phyloP scores from a whole-genome alignment of 2,329 filamentous ascomycete species.

The Verticillium klebahnii region DNA sequence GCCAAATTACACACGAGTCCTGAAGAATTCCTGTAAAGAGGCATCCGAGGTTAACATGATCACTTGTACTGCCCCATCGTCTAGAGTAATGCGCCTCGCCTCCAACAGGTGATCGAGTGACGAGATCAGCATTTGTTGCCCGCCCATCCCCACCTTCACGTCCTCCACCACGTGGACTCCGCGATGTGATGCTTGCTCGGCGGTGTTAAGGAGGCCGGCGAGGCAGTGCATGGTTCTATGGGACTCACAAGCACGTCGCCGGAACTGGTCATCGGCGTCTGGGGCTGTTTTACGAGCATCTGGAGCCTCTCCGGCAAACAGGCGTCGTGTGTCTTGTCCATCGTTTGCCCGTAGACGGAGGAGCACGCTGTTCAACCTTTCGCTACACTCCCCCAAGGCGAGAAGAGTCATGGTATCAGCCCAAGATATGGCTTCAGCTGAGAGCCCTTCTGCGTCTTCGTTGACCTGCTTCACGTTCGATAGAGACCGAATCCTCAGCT shows the following conservation, averaged over 20 bases:
- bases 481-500: not conserved
- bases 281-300: not conserved
- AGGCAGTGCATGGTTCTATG: not conserved
- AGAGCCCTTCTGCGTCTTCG: not conserved
- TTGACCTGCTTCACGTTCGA: not conserved
- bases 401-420: not conserved
- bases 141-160: not conserved
- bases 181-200: not conserved
- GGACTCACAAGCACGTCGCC: not conserved
- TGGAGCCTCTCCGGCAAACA: not conserved
- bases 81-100: not conserved
- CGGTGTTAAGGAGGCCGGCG: not conserved
- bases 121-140: not conserved
- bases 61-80: not conserved
- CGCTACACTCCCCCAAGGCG: not conserved
- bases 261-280: not conserved
- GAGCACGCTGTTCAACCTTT: not conserved
- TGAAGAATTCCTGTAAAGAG: not conserved
- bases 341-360: not conserved
- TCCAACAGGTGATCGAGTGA: not conserved
- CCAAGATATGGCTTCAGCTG: not conserved
- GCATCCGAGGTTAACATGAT: not conserved
- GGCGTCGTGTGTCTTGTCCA: not conserved
- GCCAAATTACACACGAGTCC: not conserved
- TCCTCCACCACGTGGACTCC: not conserved